Evolutionary conservation across 2,329 filamentous ascomycete genomes (phyloP), one percentile per base, ranked within the genome.

Genomic region (Rutstroemia sp.): DNA sequence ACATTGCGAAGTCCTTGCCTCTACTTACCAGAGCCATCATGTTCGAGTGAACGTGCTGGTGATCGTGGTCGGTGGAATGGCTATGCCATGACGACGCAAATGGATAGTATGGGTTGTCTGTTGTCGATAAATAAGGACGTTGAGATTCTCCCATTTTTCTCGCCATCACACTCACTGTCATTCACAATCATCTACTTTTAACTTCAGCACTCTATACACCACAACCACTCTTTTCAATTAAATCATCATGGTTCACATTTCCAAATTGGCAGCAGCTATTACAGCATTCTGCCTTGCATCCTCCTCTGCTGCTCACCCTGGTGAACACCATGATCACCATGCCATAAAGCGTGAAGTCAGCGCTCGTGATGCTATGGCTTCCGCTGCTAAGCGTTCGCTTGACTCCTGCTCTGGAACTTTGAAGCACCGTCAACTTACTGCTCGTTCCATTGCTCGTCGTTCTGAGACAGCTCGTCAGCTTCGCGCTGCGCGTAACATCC

Each of bases 321-420:
- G 52, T 8, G 53, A 56, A 10, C 21, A 45, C 30, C 53, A 58
- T n/a, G 21, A 56, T 38, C 37, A 34, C 10, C 19, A 55, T 25
- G 38, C 46, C n/a, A 46, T 58, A 9, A 52, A 56, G 41, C 46
- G 57, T 21, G 53, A 58, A 38, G n/a, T 58, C 16, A 25, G 39
- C 3, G 46, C 42, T 25, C 57, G 57, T 37, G 37, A 58, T 27
- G 25, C 44, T 14, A 39, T 58, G 39, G 52, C 57, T 21, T 38
- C 46, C 6, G 42, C 30, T 42, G 52, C 38, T 44, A 56, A 51
- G 39, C 21, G 52, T 8, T 59, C 57, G 8, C 65, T 73, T 14
- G 65, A 65, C n/a, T 65, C 69, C 60, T 73, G 71, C 42, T 63
- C 69, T 2, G 66, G 68, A 16, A 65, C 65, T 18, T 63, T 73